These are phyloP conservation scores for Melastoma candidum DNA, from an alignment of 441 rosid genomes.

Conservation along the genomic window DNA sequence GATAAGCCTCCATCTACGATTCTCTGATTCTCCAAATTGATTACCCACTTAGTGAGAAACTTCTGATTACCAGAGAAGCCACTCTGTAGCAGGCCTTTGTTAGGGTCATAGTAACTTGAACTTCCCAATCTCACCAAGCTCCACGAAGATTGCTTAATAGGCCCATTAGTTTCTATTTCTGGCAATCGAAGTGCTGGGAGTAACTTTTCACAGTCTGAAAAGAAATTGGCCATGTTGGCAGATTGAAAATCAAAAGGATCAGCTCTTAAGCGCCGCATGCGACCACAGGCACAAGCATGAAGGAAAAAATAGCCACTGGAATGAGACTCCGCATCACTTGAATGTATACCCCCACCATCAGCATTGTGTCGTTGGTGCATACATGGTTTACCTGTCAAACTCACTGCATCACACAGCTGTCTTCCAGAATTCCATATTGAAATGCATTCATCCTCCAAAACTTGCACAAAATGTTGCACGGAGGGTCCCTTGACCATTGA, in stretches of 20 bases:
- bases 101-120: slow-evolving; percentile 59
- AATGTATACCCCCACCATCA: slow-evolving; percentile 15
- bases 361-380: slow-evolving; percentile 55
- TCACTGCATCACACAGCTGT: slow-evolving; percentile 79
- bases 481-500: slow-evolving; percentile 82
- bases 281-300: slow-evolving; percentile 90
- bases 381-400: slow-evolving; percentile 85
- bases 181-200: slow-evolving; percentile 53
- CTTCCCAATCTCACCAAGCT: slow-evolving; percentile 66
- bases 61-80: slow-evolving; percentile 56
- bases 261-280: slow-evolving; percentile 44
- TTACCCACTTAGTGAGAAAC: slow-evolving; percentile 55
- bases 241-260: slow-evolving; percentile 76
- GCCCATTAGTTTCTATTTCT: slow-evolving; percentile 28
- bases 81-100: slow-evolving; percentile 69
- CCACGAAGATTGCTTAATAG: slow-evolving; percentile 62
- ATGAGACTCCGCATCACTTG: slow-evolving; percentile 37
- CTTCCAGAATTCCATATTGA: slow-evolving; percentile 76
- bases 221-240: slow-evolving; percentile 49
- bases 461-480: slow-evolving; percentile 43
- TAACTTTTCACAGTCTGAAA: slow-evolving; percentile 61
- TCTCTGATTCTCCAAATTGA: slow-evolving; percentile 40
- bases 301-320: slow-evolving; percentile 72
- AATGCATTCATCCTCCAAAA: slow-evolving; percentile 64
- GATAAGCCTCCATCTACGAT: slow-evolving; percentile 20